These are phyloP conservation scores for Pyrenochaeta sp. DNA, from an alignment of 2,329 filamentous ascomycete genomes.

Conservation along the genomic window DNA sequence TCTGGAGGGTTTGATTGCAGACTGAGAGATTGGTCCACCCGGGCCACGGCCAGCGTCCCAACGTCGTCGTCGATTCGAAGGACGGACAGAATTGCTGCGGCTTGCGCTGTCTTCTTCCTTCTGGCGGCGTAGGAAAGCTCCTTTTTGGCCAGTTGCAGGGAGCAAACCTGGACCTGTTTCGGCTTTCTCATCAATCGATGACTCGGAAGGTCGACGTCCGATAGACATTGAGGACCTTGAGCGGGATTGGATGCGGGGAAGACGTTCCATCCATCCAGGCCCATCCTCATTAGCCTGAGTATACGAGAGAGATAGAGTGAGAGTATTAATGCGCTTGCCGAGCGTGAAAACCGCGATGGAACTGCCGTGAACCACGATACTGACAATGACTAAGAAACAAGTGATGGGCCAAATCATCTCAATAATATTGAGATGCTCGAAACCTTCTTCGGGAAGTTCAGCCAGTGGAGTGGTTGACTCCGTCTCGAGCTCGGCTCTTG, in stretches of 20 bases:
- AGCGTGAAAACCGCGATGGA: slow-evolving; percentile 97
- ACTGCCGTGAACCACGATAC: slow-evolving; percentile 96
- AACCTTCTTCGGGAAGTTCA: slow-evolving; percentile 63
- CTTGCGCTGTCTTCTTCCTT: slow-evolving; percentile 74
- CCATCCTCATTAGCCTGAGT: slow-evolving; percentile 88
- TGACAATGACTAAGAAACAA: slow-evolving; percentile 90
- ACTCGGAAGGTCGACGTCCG: slow-evolving; percentile 65
- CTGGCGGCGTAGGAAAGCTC: slow-evolving; percentile 81
- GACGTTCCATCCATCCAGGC: slow-evolving; percentile 91
- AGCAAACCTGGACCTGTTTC: slow-evolving; percentile 71
- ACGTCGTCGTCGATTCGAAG: slow-evolving; percentile 67
- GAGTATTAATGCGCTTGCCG: slow-evolving; percentile 96
- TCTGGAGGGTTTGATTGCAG: slow-evolving; percentile 79
- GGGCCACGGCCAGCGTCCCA: slow-evolving; percentile 76
- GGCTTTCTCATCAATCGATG: slow-evolving; percentile 64
- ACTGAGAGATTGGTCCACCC: slow-evolving; percentile 87
- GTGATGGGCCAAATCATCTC: slow-evolving; percentile 94
- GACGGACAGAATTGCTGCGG: slow-evolving; percentile 62
- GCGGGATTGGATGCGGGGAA: slow-evolving; percentile 83
- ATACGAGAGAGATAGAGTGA: slow-evolving; percentile 95
- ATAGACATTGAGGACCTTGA: slow-evolving; percentile 80
- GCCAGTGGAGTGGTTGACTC: slow-evolving; percentile 76
- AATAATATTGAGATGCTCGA: slow-evolving; percentile 74
- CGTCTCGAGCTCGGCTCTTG: slow-evolving; percentile 87
- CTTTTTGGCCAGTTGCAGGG: slow-evolving; percentile 73